Evolutionary conservation across 805 yeast species (phyloP), one percentile per base, ranked within the genome.

Genomic region (Candida pseudofarinosa): DNA sequence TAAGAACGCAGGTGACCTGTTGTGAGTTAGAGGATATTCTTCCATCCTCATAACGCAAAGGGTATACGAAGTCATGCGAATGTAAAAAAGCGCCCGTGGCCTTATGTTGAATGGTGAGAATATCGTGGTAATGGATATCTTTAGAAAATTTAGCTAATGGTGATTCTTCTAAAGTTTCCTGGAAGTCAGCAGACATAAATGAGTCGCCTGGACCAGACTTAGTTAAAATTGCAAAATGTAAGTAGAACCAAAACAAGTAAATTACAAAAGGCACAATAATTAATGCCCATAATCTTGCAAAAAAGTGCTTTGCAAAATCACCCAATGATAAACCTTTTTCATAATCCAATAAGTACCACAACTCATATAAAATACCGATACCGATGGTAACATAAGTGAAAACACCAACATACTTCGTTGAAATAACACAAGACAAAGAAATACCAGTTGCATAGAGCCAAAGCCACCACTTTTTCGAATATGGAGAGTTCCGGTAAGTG

Each of bases 161-260:
- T 39, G 90, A 86, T 59, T 93, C 99, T 31, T 80, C 83, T 40
- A 93, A 74, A 28, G 96, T 83, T 57, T 88, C 96, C 69, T 93
- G 98, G 75, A 93, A 93, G 46, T 85, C 90, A 4, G 93, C 75
- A n/a, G 93, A 80, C 99, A 93, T 93, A 62, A 91, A 89, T 2
- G 76, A 74, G 60, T 93, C 97, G 48, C 99, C 99, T 4, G 97
- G 93, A 20, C 99, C 99, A 1, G 98, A 90, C 52, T 78, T 83
- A 53, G 67, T 76, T 56, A 93, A 76, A 19, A 93, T 77, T 23
- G 80, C 76, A 66, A 93, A 93, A 66, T 93, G 99, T 41, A 90
- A 73, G 69, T 83, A 88, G 68, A 91, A 93, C 96, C 97, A 89
- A 54, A 79, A 81, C 49, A 89, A 71, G 61, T 88, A 93, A 51